Base-by-base conservation (phyloP, 345 rosid species). In the Fremontodendron californicum region DNA sequence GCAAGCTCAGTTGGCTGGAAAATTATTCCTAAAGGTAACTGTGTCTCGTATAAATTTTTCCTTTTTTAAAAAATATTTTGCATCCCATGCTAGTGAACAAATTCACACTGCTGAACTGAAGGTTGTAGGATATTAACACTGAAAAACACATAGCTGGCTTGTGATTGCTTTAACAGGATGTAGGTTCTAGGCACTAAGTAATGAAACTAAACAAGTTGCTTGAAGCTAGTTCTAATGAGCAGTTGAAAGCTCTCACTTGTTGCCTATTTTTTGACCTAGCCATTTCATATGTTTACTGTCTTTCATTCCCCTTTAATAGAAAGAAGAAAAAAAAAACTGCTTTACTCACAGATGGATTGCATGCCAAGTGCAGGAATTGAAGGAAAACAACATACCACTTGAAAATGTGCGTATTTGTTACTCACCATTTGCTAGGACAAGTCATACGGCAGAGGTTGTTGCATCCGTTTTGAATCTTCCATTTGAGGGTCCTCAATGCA, bases 391-490 rank as follows among this genome's bases (percentile, higher is more conserved):
- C 69, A 79, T 89, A 54, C 82, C 84, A 3, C 80, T 86, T 10
- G 92, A 89, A 71, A 88, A 79, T 66, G 97, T 93, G 29, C 90
- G 92, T 69, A 92, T 96, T 31, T 96, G 93, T 84, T 96, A 89
- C 85, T 93, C 99, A 5, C 98, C 98, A 9, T 96, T 93, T 83
- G 81, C 97, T 55, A 89, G 98, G 84, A 96, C 98, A 37, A 85
- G 81, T 71, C 94, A 93, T 88, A 93, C 96, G 11, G 98, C 99
- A 31, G 79, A 81, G 78, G 87, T 88, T 62, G 94, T 83, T 66
- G 91, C 94, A 13, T 90, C 92, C 35, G 90, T 84, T 73, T 77
- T 96, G 83, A 84, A 85, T 77, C 54, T 96, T 74, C 91, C 92
- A 2, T 91, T 93, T 77, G 88, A 85, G 45, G 87, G 91, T 75